A percentile compares a stretch with the other conserved stretches of the same genome.
Conservation (phyloP, 75 land plant species). For the Adiantum capillusveneris region DNA sequence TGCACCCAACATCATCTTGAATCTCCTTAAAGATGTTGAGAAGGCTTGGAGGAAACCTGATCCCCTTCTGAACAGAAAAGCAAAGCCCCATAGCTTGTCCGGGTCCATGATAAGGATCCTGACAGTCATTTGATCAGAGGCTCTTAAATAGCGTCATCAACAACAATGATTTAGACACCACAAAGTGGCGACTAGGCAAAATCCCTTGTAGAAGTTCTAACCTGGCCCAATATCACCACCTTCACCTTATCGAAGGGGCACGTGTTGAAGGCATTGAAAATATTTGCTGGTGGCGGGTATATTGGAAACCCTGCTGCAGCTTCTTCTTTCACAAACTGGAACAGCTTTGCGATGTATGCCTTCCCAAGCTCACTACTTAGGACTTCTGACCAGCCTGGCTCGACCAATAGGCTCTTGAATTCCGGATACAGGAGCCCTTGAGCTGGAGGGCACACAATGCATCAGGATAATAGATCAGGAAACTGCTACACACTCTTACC, state of each 20-base stretch:
- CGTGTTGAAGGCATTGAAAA: constrained; percentile 82
- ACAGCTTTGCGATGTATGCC: constrained; percentile 63
- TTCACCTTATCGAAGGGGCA: constrained; percentile 77
- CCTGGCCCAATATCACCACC: constrained; percentile 93
- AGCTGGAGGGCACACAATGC: constrained; percentile 30
- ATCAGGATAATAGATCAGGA: too few relatives aligned
- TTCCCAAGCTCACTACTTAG: constrained; percentile 70
- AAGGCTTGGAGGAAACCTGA: constrained; percentile 82
- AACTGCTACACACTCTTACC: too few relatives aligned
- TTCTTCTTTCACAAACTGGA: constrained; percentile 60
- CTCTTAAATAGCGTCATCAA: too few relatives aligned
- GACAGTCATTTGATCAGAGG: neutral
- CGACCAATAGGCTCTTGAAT: constrained; percentile 70
- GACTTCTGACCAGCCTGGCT: constrained; percentile 64
- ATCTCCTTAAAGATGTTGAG: constrained; percentile 91
- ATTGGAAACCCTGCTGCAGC: constrained; percentile 47
- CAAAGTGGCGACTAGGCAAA: neutral
- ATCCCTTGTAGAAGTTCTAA: constrained; percentile 6
- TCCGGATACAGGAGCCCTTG: constrained; percentile 42
- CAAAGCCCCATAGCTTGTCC: constrained; percentile 99
- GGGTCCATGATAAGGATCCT: constrained; percentile 99
- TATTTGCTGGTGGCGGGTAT: constrained; percentile 68
- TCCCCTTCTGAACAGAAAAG: constrained; percentile 90
- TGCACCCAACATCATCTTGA: constrained; percentile 72
- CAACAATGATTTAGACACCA: too few relatives aligned